phyloP scores from a whole-genome alignment of 2,329 filamentous ascomycete genomes.

The Lachnellula cervina region DNA sequence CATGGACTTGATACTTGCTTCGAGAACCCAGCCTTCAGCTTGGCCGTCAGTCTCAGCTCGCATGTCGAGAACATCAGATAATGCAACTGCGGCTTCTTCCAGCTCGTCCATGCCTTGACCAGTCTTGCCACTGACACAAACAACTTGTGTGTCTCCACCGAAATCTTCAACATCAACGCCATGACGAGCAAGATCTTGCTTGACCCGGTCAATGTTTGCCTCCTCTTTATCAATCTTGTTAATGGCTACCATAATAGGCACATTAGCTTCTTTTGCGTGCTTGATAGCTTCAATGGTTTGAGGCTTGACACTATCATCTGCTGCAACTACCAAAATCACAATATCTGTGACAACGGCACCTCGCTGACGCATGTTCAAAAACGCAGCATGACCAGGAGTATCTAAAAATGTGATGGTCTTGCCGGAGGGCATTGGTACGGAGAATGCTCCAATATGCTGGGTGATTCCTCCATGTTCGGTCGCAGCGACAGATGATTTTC shows the following conservation, averaged over 20 bases:
- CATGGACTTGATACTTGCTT: conserved; percentile 79
- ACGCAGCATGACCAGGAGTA: conserved; percentile 93
- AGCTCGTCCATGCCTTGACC: conserved; percentile 86
- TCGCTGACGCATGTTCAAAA: conserved; percentile 90
- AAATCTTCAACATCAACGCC: conserved; percentile 92
- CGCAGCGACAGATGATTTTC: conserved; percentile 86
- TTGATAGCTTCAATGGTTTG: conserved; percentile 96
- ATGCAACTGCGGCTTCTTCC: conserved; percentile 81
- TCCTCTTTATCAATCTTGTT: conserved; percentile 94
- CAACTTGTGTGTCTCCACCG: conserved; percentile 89
- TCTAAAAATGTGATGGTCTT: conserved; percentile 95
- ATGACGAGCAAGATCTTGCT: conserved; percentile 76
- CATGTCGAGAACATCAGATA: conserved; percentile 87
- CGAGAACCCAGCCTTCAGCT: conserved; percentile 90
- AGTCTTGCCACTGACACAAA: conserved; percentile 88
- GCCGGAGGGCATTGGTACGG: conserved; percentile 78
- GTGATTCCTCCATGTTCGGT: conserved; percentile 96
- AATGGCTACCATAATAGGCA: conserved; percentile 95
- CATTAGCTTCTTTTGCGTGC: conserved; percentile 79
- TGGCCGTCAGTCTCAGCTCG: conserved; percentile 71
- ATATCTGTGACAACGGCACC: conserved; percentile 97
- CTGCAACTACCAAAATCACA: conserved; percentile 89
- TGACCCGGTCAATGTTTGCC: conserved; percentile 75
- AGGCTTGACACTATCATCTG: conserved; percentile 95
- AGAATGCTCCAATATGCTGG: conserved; percentile 97